A percentile compares a stretch with the other conserved stretches of the same genome.
Conservation (phyloP, 768 basidiomycete species). For the Collybia mongolica region DNA sequence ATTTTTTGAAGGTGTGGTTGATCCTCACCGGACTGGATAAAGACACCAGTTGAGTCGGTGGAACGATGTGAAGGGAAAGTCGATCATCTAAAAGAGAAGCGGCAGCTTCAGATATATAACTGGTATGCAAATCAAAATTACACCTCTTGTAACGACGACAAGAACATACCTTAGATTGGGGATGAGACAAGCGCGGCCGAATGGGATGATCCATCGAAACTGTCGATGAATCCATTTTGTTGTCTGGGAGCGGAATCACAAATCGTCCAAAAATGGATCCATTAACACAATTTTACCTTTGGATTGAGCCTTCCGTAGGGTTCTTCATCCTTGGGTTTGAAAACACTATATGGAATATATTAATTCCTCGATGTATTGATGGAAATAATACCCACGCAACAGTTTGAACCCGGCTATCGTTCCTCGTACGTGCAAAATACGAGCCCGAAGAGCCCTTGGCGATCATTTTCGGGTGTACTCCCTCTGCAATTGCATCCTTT, state of each 20-base stretch:
- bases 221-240: slow-evolving; percentile 90
- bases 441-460: slow-evolving; percentile 86
- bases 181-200: slow-evolving; percentile 86
- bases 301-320: slow-evolving; percentile 88
- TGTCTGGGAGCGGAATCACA: slow-evolving; percentile 44
- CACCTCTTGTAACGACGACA: not conserved
- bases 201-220: slow-evolving; percentile 87
- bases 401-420: slow-evolving; percentile 74
- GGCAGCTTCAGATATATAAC: slow-evolving; percentile 88
- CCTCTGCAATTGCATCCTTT: slow-evolving; percentile 66
- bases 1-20: not conserved
- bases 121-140: slow-evolving; percentile 22
- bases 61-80: slow-evolving; percentile 77
- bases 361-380: not conserved
- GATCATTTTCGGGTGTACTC: slow-evolving; percentile 90
- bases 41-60: slow-evolving; percentile 80
- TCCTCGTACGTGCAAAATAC: slow-evolving; percentile 86
- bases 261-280: not conserved
- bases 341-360: slow-evolving; percentile 50
- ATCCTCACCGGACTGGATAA: slow-evolving; percentile 68
- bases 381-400: slow-evolving; percentile 61
- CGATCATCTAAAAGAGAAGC: slow-evolving; percentile 81
- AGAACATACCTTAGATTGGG: slow-evolving; percentile 74
- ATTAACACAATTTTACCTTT: slow-evolving; percentile 45
- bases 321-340: slow-evolving; percentile 91